phyloP scores from a whole-genome alignment of 2,329 filamentous ascomycete species.

The Cercospora zeae-maydis region DNA sequence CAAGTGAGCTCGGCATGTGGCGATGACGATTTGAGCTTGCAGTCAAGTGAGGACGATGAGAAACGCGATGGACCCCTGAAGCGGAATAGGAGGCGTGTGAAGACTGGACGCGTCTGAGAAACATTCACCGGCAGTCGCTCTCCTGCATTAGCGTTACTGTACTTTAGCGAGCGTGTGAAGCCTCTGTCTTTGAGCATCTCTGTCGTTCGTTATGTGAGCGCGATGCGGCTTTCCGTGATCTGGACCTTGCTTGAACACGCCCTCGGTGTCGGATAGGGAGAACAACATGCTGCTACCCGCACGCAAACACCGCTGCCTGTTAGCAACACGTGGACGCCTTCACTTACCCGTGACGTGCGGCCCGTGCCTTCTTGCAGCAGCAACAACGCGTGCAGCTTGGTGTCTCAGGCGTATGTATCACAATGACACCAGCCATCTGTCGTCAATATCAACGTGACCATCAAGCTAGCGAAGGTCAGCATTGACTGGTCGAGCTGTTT shows the following conservation, averaged over 20 bases:
- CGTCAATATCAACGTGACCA: not conserved
- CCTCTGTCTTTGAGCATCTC: not conserved
- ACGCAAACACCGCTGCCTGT: not conserved
- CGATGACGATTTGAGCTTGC: not conserved
- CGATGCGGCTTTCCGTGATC: not conserved
- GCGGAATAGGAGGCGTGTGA: not conserved
- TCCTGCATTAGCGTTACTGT: not conserved
- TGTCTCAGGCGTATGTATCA: slow-evolving; percentile 10
- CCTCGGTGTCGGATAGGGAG: not conserved
- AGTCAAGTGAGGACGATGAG: not conserved
- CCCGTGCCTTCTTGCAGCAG: slow-evolving; percentile 7
- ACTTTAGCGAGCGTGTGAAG: not conserved
- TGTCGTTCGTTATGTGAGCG: not conserved
- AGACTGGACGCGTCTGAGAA: not conserved
- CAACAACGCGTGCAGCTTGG: not conserved
- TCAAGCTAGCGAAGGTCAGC: not conserved
- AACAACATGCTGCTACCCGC: slow-evolving; percentile 6
- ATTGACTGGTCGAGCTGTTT: slow-evolving; percentile 3
- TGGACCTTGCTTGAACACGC: not conserved
- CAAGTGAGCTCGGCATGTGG: not conserved
- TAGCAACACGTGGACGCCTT: not conserved
- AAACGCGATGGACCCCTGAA: not conserved
- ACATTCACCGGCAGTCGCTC: not conserved
- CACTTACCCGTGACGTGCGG: slow-evolving; percentile 11
- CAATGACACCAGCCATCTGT: slow-evolving; percentile 4